Evolutionary conservation across 768 basidiomycete species (phyloP).

Genomic region (Infundibulicybe gibba): DNA sequence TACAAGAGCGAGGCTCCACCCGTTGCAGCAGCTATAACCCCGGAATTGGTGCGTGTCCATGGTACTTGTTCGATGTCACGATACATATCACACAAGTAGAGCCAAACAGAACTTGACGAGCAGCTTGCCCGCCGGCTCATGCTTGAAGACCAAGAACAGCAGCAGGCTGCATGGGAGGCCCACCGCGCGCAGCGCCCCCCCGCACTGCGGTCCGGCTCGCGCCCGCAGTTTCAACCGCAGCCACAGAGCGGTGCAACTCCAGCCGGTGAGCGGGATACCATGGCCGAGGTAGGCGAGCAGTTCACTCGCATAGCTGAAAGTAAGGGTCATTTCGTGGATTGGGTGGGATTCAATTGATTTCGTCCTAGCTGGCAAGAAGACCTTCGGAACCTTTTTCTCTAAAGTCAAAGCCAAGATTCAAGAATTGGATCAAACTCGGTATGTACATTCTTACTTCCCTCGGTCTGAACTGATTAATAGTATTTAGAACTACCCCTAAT

Average conservation of each 20-base stretch:
- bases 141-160: constrained; percentile 53
- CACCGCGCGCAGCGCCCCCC: constrained; percentile 13
- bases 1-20: constrained; percentile 43
- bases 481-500: constrained; percentile 3
- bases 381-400: constrained; percentile 63
- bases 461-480: neutral
- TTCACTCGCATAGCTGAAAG: constrained; percentile 77
- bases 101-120: constrained; percentile 76
- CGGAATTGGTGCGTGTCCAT: neutral
- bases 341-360: neutral
- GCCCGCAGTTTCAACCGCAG: constrained; percentile 11
- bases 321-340: constrained; percentile 28
- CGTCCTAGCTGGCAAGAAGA: constrained; percentile 68
- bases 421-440: constrained; percentile 65
- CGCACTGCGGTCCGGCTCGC: constrained; percentile 2
- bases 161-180: constrained; percentile 31
- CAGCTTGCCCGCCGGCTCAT: constrained; percentile 71
- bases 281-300: constrained; percentile 71
- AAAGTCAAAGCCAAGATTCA: constrained; percentile 85
- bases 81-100: constrained; percentile 8
- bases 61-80: neutral
- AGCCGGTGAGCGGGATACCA: constrained; percentile 41
- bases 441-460: constrained; percentile 2
- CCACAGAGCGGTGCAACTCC: constrained; percentile 16
- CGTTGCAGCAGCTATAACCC: constrained; percentile 7